Percentiles rank a stretch among this genome's conserved stretches.
These are phyloP conservation scores for Sapria himalayana DNA, from an alignment of 345 rosid species.

Conservation along the genomic window DNA sequence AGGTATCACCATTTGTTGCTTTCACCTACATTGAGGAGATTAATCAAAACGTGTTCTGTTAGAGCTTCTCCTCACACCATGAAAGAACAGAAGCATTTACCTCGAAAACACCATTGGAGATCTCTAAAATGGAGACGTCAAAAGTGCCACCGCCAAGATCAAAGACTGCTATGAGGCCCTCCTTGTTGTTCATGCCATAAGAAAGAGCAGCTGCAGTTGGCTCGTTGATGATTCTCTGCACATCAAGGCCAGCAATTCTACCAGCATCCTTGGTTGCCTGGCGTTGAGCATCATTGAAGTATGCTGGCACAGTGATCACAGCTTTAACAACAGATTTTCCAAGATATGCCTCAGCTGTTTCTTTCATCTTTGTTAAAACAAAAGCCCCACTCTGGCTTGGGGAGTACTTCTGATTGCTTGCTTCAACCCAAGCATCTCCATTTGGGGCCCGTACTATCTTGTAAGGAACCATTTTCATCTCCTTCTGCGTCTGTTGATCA, in stretches of 20 bases:
- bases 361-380: constrained; percentile 70
- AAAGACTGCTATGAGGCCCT: constrained; percentile 80
- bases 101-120: constrained; percentile 91
- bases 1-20: constrained; percentile 94
- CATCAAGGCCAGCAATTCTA: constrained; percentile 75
- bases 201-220: constrained; percentile 96
- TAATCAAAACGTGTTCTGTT: no score
- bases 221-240: constrained; percentile 73
- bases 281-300: constrained; percentile 89
- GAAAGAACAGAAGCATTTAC: constrained; percentile 10
- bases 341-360: constrained; percentile 70
- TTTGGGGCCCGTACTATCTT: constrained; percentile 75
- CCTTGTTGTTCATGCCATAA: constrained; percentile 80
- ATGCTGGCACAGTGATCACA: constrained; percentile 80
- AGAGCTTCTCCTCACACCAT: no score
- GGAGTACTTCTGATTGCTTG: constrained; percentile 62
- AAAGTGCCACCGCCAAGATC: constrained; percentile 93
- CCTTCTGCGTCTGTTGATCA: constrained; percentile 65
- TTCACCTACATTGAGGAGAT: constrained; percentile 39
- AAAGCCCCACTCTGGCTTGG: constrained; percentile 83
- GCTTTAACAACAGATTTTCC: constrained; percentile 57
- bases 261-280: constrained; percentile 98
- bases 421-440: constrained; percentile 94
- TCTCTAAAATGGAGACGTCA: constrained; percentile 72
- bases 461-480: constrained; percentile 77